Base-by-base conservation (phyloP, 2,329 filamentous ascomycete genomes). In the Hymenoscyphus scutula region DNA sequence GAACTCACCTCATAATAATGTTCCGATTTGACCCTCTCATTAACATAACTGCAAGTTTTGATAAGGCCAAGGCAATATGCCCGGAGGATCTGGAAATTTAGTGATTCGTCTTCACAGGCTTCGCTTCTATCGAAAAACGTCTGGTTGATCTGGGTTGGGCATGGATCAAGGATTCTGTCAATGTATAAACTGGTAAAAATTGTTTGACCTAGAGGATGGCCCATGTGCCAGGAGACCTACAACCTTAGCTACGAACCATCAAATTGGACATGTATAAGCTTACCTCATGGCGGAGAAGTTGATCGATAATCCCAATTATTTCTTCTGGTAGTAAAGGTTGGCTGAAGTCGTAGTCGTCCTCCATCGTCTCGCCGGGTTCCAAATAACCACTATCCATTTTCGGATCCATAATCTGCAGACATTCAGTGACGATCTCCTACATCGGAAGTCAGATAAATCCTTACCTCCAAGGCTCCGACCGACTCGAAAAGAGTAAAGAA, bases 341-440 rank as follows among this genome's bases (percentile, higher is more conserved):
- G 53, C 84, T 79, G 48, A 92, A 85, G 72, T 97, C 89, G 75
- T 94, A 96, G 58, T 90, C 84, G 66, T 94, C 89, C 64, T 96
- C 91, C 37, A 94, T 84, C n/a, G 87, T 86, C 72, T 97, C 91
- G 32, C 88, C 90, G 7, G 89, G 85, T 23, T 86, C 82, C 6
- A 96, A 80, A 68, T 89, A 92, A 30, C 95, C 95, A 73, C 92
- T 97, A 76, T 99, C 95, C 95, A 99, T 99, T 77, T 98, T 99
- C 0, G 91, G 88, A 73, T 99, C 95, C 91, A 97, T 97, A 70
- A 99, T 97, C 95, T 99, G 71, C 59, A 29, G 48, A 10, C 13
- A n/a, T 48, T 48, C 23, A 48, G 41, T 48, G 19, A 48, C 41
- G 3, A 10, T 48, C 7, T 25, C 41, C n/a, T 10, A 51, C 5